Base-by-base conservation (phyloP, 2,329 filamentous ascomycete species). In the Colletotrichum kahawae region DNA sequence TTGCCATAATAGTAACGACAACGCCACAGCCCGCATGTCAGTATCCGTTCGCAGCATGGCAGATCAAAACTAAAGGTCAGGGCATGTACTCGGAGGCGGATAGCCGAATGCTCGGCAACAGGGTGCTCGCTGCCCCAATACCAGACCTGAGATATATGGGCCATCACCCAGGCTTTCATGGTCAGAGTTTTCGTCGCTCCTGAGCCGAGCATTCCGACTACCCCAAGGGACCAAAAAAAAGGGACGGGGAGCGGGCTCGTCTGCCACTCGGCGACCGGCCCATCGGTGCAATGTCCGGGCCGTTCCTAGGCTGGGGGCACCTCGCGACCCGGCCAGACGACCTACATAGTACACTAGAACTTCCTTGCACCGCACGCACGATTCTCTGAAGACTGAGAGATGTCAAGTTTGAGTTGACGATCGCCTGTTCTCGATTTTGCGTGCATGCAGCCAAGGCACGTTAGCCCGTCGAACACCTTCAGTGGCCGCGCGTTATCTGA, bases 51-150 rank as follows among this genome's bases (percentile, higher is more conserved):
- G 43, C n/a, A 48, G 43, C 43, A 48, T 48, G 43, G 43, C 43
- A 60, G 59, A 31, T 31, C 60, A 65, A n/a, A 31, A 14, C 24
- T 66, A 66, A 48, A 48, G 43, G 43, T 54, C 66, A 60, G 36
- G 51, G 48, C 43, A 67, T 56, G 29, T 54, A 65, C 8, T 24
- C 62, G 36, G 18, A 60, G n/a, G 62, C 34, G 38, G 65, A 24
- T 51, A 63, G 48, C 66, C 66, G 57, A 57, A 54, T 29, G 21
- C 70, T 73, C 66, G 57, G 70, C 56, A 64, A 59, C 33, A 72
- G 54, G 38, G 29, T 51, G 57, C 54, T 27, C 8, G 29, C 27
- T 6, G 34, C 29, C 65, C 66, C 27, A 56, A 31, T 54, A 31
- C 64, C 63, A 51, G 21, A 65, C 27, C 27, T 51, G 21, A 27